Evolutionary conservation across 495 filamentous ascomycete genomes (phyloP).

Genomic region (Talaromyces stipitatus): DNA sequence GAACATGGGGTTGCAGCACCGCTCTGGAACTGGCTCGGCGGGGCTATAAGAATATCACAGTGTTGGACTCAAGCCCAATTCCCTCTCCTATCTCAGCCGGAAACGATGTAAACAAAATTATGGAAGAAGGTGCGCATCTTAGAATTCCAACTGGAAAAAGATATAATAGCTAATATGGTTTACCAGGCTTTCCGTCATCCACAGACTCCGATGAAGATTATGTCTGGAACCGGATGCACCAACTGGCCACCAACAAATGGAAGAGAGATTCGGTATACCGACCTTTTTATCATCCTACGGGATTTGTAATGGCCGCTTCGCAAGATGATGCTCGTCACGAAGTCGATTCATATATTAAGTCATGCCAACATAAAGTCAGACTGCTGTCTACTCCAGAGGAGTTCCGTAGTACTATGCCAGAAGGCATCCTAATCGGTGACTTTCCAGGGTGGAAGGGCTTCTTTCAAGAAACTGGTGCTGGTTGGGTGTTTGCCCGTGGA

Average conservation of each 20-base stretch:
- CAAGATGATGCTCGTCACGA: conserved; percentile 13
- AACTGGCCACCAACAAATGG: conserved; percentile 28
- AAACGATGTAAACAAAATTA: conserved; percentile 51
- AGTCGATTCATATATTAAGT: conserved; percentile 13
- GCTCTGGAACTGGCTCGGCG: conserved; percentile 43
- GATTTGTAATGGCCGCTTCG: conserved; percentile 36
- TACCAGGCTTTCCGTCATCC: background rate
- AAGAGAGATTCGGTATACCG: conserved; percentile 38
- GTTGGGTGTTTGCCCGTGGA: conserved; percentile 44
- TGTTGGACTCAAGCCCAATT: conserved; percentile 36
- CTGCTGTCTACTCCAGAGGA: conserved; percentile 13
- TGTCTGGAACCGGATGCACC: conserved; percentile 3
- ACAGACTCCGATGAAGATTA: background rate
- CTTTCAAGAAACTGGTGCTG: conserved; percentile 31
- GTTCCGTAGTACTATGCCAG: conserved; percentile 44
- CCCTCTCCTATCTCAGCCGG: conserved; percentile 47
- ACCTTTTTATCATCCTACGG: conserved; percentile 42
- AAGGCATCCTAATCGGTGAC: conserved; percentile 40
- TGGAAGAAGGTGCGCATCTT: conserved; percentile 36
- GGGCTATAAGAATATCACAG: conserved; percentile 39
- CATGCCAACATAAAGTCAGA: conserved; percentile 8
- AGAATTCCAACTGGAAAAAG: background rate
- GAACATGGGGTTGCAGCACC: conserved; percentile 45
- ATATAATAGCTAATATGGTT: background rate
- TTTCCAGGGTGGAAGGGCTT: conserved; percentile 46